A percentile compares a stretch with the other conserved stretches of the same genome.
phyloP scores from a whole-genome alignment of 805 yeast species.

The Candida mattraensis region DNA sequence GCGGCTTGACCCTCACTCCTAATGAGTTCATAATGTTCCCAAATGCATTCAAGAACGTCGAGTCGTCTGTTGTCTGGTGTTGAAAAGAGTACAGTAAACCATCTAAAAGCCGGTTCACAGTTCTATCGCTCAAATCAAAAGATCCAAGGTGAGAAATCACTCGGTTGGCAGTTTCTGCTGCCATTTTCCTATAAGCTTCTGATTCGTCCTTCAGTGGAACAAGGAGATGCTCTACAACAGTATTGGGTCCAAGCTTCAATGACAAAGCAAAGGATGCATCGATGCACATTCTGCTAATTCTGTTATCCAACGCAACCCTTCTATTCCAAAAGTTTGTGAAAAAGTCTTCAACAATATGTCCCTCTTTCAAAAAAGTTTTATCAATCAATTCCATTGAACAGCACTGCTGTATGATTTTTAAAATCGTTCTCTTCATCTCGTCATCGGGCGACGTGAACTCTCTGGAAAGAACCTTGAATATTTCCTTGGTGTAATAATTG shows the following conservation, averaged over 20 bases:
- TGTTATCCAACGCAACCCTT: constrained; percentile 68
- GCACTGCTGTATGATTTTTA: constrained; percentile 67
- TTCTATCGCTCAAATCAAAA: constrained; percentile 58
- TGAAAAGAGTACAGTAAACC: constrained; percentile 80
- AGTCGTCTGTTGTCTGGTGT: constrained; percentile 62
- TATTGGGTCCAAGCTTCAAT: constrained; percentile 62
- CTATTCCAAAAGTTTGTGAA: constrained; percentile 79
- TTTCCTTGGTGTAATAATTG: constrained; percentile 71
- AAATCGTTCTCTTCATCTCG: constrained; percentile 76
- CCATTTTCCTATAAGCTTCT: constrained; percentile 77
- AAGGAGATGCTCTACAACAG: constrained; percentile 56
- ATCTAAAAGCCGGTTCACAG: constrained; percentile 69
- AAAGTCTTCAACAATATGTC: constrained; percentile 55
- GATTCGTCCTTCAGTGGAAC: constrained; percentile 74
- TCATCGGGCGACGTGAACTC: constrained; percentile 84
- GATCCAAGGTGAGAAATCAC: constrained; percentile 52
- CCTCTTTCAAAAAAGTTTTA: constrained; percentile 46
- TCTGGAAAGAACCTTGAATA: constrained; percentile 62
- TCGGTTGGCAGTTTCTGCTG: constrained; percentile 65
- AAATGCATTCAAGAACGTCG: constrained; percentile 57
- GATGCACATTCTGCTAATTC: constrained; percentile 58
- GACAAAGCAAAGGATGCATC: constrained; percentile 72
- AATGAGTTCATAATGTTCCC: constrained; percentile 62
- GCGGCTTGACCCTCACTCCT: constrained; percentile 66
- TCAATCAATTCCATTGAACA: constrained; percentile 61